Base-by-base conservation (phyloP, 1,284 basidiomycete genomes). In the Sanguinoderma infundibulare region DNA sequence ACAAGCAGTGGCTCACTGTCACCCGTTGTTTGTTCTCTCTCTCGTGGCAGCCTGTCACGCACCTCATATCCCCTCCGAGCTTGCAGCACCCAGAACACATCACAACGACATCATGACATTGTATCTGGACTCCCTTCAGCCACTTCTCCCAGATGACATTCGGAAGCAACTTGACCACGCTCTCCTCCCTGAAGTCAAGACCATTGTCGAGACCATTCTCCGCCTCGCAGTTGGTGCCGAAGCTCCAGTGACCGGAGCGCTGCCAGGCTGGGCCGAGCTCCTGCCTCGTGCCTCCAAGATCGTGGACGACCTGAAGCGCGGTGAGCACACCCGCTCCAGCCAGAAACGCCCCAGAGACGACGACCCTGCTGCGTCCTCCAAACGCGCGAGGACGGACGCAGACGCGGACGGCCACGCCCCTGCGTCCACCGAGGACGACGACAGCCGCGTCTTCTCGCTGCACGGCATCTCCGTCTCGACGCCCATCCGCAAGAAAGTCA, bases 401-500 rank as follows among this genome's bases (percentile, higher is more conserved):
- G n/a, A n/a, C n/a, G n/a, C n/a, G n/a, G n/a, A n/a, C n/a, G n/a
- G n/a, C n/a, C n/a, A 53, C 30, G 51, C 26, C 10, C 17, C 32
- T 1, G n/a, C 50, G 2, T 52, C 59, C 1, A 68, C 69, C 1
- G 68, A 65, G 17, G 75, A 79, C 53, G 42, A 46, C 49, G 81
- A 82, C 39, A 68, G 67, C 0, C 79, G 84, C 0, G 64, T 82
- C 5, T 87, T 81, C 74, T 83, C 84, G 2, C 75, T 90, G 5
- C 83, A 87, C 38, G 74, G 83, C 28, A 73, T 90, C 52, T 89
- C 88, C 24, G 77, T 82, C 12, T 84, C 85, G 10, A 83, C 88
- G 0, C 89, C 89, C n/a, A 71, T 90, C 42, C 84, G 89, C 53
- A 90, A 88, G 75, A 90, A 89, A 66, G 81, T 87, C 24, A 83